These are phyloP conservation scores for Nemania sp. DNA, from an alignment of 2,329 filamentous ascomycete genomes.

Conservation along the genomic window DNA sequence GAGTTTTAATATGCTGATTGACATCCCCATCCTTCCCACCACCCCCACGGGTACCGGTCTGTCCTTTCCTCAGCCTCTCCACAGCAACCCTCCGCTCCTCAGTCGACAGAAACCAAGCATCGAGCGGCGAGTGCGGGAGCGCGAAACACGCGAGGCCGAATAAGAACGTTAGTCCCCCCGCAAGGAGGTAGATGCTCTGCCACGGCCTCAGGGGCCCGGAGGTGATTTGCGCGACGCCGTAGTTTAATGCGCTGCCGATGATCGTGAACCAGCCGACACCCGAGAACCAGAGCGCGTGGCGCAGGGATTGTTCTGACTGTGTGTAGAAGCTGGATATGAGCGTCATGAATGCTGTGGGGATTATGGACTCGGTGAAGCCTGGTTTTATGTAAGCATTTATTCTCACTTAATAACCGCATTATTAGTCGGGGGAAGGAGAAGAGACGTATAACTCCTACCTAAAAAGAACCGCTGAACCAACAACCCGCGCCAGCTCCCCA, in stretches of 20 bases:
- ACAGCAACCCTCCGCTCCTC: conserved; percentile 67
- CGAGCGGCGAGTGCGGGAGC: conserved; percentile 66
- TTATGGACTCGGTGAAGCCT: conserved; percentile 63
- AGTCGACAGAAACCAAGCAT: conserved; percentile 68
- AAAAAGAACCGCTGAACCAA: conserved; percentile 69
- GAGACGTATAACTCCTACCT: conserved; percentile 26
- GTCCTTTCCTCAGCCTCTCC: conserved; percentile 62
- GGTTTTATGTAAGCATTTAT: not conserved
- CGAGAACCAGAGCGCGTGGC: conserved; percentile 71
- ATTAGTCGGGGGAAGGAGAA: not conserved
- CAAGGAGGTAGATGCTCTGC: conserved; percentile 73
- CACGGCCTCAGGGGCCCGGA: conserved; percentile 59
- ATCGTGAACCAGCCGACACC: conserved; percentile 63
- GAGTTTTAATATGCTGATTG: conserved; percentile 62
- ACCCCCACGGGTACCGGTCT: conserved; percentile 59
- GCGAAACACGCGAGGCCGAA: conserved; percentile 68
- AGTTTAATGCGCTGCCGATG: conserved; percentile 66
- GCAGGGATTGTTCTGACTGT: conserved; percentile 64
- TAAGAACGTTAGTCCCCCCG: conserved; percentile 63
- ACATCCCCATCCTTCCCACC: too few relatives aligned
- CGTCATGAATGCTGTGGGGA: conserved; percentile 69
- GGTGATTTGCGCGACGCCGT: conserved; percentile 66
- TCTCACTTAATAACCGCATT: too few relatives aligned
- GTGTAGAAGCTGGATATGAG: conserved; percentile 66
- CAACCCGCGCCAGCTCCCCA: conserved; percentile 64